These are phyloP conservation scores for Misopates orontium DNA, from an alignment of 257 asterid species.

Conservation along the genomic window DNA sequence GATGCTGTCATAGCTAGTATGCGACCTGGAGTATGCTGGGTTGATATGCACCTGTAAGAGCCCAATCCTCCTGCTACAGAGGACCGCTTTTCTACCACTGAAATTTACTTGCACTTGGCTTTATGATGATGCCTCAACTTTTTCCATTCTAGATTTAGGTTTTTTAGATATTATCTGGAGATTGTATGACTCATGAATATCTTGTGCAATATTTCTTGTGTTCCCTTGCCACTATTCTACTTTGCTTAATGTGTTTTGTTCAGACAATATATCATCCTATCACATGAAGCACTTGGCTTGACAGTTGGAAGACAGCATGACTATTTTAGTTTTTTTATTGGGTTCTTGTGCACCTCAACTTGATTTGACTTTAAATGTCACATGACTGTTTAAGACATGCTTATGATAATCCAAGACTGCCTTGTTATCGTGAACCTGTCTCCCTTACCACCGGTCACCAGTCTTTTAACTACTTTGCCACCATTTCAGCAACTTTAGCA, in stretches of 20 bases:
- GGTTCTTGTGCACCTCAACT: conserved; percentile 9
- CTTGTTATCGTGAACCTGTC: neutral
- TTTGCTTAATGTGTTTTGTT: neutral
- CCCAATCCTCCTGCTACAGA: conserved; percentile 17
- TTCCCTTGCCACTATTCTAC: neutral
- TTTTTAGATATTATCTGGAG: conserved; percentile 7
- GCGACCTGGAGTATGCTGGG: conserved; percentile 95
- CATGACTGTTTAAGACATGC: neutral
- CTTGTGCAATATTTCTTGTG: conserved; percentile 2
- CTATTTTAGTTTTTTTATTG: too few relatives aligned
- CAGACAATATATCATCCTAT: neutral
- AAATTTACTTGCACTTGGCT: neutral
- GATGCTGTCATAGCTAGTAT: conserved; percentile 86
- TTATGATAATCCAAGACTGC: neutral
- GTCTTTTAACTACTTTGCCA: neutral
- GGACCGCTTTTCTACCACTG: neutral
- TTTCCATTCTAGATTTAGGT: conserved; percentile 21
- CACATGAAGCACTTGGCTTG: neutral
- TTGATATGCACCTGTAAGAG: conserved; percentile 91
- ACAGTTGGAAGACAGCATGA: neutral
- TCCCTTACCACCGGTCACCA: neutral
- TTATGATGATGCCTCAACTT: neutral
- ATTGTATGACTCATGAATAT: conserved; percentile 17
- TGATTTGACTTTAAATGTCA: neutral
- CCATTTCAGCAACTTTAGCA: neutral